Base-by-base conservation (phyloP, 2,329 filamentous ascomycete species). In the Xylaria hypoxylon region DNA sequence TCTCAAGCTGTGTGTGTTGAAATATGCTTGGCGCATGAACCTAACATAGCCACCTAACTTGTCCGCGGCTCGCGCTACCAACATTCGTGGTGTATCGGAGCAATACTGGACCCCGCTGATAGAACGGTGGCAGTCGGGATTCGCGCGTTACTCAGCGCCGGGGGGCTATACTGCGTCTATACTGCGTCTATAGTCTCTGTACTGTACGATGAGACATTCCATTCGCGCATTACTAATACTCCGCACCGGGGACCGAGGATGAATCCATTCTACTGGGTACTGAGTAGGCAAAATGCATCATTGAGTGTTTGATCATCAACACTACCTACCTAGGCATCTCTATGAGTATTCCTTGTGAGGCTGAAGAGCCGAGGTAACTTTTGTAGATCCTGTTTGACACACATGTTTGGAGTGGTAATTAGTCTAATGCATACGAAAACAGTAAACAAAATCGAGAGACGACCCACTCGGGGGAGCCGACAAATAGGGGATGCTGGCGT, bases 291-390 rank as follows among this genome's bases (percentile, higher is more conserved):
- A 44, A 22, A 60, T 47, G 24, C 35, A 31, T 31, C 15, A 24
- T 28, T 13, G 24, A 28, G 45, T 52, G 42, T n/a, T 22, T 51
- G 35, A 45, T 17, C 8, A 33, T 44, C 28, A 15, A 15, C 35
- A 38, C 33, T 38, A 38, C 8, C 35, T 52, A 7, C 48, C 28
- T 52, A 38, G 17, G 31, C 22, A 40, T 17, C 19, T 19, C 51
- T 26, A 31, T 40, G 13, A 38, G n/a, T n/a, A 38, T 38, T 38
- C 15, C 35, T 44, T 50, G 17, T 59, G 55, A 44, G 62, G 64
- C 64, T 66, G 64, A 66, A 13, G 13, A 63, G 53, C 64, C 64
- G 64, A 66, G 59, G 64, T 56, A 66, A 31, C 26, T 59, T 26
- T 51, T 7, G 28, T 52, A 15, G 33, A 28, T 38, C 19, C 31